Percentiles rank a stretch among this genome's conserved stretches.
These are phyloP conservation scores for barrel medic (Medicago truncatula) DNA, from an alignment of 306 rosid genomes.

Conservation along the genomic window MtrunA17r5.0-ANR NC_053046.1:10674001-10674500, in stretches of 20 bases:
- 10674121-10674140: not conserved
- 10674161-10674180: slow-evolving; percentile 19
- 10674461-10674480: not conserved
- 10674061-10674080: slow-evolving; percentile 2
- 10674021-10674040: slow-evolving; percentile 25
- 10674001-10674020: slow-evolving; percentile 37
- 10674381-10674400: slow-evolving; percentile 1
- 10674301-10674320: slow-evolving; percentile 11
- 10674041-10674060: not conserved
- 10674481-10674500: not conserved
- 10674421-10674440: not conserved
- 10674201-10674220: not conserved
- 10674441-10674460: not conserved
- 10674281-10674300: not conserved
- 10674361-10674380: not conserved
- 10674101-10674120: not conserved
- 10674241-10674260: not conserved
- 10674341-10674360: not conserved
- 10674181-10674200: not conserved
- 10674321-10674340: not conserved
- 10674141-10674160: slow-evolving; percentile 9
- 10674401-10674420: not conserved
- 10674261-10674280: not conserved
- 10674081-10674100: slow-evolving; percentile 16
- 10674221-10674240: slow-evolving; percentile 8